Evolutionary conservation across 2,329 filamentous ascomycete species (phyloP).

Genomic region (Talaromyces pinophilus): DNA sequence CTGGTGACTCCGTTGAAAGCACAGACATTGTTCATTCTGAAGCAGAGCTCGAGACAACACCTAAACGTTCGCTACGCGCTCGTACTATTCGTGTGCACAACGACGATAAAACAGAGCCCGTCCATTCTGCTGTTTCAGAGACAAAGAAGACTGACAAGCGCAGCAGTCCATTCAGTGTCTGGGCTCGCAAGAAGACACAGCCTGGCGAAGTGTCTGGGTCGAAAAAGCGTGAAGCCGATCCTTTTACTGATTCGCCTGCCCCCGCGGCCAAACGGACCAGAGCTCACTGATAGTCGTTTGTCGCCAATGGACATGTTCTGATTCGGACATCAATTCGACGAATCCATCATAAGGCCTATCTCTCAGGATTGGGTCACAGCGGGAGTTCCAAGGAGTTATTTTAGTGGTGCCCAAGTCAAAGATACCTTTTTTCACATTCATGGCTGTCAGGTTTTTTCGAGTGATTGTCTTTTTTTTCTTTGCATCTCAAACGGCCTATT

Average conservation of each 20-base stretch:
- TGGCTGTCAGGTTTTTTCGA: conserved; percentile 2
- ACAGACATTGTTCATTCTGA: conserved; percentile 31
- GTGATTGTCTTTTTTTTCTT: background rate
- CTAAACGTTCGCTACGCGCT: conserved; percentile 37
- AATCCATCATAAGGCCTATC: background rate
- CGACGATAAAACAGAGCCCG: conserved; percentile 31
- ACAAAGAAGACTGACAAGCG: conserved; percentile 33
- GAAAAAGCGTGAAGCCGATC: conserved; percentile 40
- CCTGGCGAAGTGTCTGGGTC: conserved; percentile 30
- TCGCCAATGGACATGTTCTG: background rate
- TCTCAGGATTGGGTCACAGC: background rate
- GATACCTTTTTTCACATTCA: conserved; percentile 11
- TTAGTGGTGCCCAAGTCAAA: background rate
- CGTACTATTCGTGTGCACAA: conserved; percentile 31
- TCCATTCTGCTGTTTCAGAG: conserved; percentile 24
- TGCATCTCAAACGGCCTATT: conserved; percentile 13
- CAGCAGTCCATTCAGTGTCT: conserved; percentile 44
- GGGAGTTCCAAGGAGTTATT: conserved; percentile 16
- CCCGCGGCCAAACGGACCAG: conserved; percentile 36
- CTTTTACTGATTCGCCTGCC: conserved; percentile 30
- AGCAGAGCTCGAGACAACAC: conserved; percentile 28
- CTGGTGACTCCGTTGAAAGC: conserved; percentile 27
- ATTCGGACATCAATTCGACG: background rate
- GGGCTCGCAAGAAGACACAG: conserved; percentile 42
- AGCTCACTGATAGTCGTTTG: conserved; percentile 9